These are phyloP conservation scores for Curvularia sp. DNA, from an alignment of 2,329 filamentous ascomycete genomes.

Conservation along the genomic window DNA sequence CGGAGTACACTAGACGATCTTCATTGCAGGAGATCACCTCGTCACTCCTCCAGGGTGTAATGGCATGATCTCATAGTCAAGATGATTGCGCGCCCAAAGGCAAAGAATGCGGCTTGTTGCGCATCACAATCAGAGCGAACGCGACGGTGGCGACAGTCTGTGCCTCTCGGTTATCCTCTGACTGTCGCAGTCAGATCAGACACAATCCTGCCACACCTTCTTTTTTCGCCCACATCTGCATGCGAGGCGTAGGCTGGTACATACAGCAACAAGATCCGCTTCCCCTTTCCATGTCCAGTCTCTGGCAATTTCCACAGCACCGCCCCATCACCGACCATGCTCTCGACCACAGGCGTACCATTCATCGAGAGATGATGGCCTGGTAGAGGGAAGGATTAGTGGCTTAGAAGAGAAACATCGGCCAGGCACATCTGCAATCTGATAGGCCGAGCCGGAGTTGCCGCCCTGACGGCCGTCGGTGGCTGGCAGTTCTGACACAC, in stretches of 20 bases:
- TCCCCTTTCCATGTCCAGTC: background rate
- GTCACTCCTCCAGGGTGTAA: background rate
- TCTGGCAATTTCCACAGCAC: slow-evolving; percentile 2
- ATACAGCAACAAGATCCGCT: background rate
- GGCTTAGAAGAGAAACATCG: slow-evolving; percentile 38
- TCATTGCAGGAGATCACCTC: slow-evolving; percentile 1
- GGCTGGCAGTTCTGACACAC: slow-evolving; percentile 41
- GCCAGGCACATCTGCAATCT: slow-evolving; percentile 29
- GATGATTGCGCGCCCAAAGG: slow-evolving; percentile 21
- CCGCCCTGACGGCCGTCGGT: slow-evolving; percentile 23
- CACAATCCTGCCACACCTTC: background rate
- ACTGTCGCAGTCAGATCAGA: background rate
- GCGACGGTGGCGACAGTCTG: slow-evolving; percentile 14
- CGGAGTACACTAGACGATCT: background rate
- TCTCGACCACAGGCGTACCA: background rate
- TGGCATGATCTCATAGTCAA: slow-evolving; percentile 26
- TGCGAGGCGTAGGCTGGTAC: background rate
- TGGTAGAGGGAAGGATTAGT: slow-evolving; percentile 34
- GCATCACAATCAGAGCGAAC: slow-evolving; percentile 29
- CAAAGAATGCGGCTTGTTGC: slow-evolving; percentile 22
- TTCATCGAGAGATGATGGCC: background rate
- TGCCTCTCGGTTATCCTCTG: background rate
- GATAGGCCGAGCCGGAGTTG: slow-evolving; percentile 29
- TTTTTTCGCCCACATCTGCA: background rate
- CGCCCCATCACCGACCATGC: background rate